These are phyloP conservation scores for Aspergillus costaricaensis DNA, from an alignment of 2,329 filamentous ascomycete species.

Conservation along the genomic window DNA sequence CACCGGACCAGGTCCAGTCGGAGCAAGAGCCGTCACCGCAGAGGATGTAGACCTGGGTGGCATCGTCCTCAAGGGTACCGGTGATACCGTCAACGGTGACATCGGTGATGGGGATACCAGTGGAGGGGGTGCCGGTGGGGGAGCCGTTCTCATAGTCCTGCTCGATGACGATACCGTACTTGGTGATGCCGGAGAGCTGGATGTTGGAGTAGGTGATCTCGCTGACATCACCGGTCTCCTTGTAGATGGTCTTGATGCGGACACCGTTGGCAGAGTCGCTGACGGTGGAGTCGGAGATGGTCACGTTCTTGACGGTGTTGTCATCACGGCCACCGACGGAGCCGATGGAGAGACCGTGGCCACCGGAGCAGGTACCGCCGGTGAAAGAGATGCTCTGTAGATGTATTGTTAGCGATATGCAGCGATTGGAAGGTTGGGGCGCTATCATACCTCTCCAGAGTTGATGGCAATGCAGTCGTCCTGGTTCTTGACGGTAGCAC, in stretches of 20 bases:
- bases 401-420: neutral
- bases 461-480: slow-evolving; percentile 63
- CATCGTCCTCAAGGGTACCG: slow-evolving; percentile 38
- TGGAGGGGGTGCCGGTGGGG: slow-evolving; percentile 42
- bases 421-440: too few relatives aligned
- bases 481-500: slow-evolving; percentile 58
- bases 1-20: slow-evolving; percentile 56
- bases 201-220: slow-evolving; percentile 58
- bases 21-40: slow-evolving; percentile 56
- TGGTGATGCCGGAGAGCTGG: slow-evolving; percentile 45
- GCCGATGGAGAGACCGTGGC: slow-evolving; percentile 60
- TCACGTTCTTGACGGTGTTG: slow-evolving; percentile 58
- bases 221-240: slow-evolving; percentile 54
- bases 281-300: slow-evolving; percentile 53
- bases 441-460: slow-evolving; percentile 48
- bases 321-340: slow-evolving; percentile 58
- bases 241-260: slow-evolving; percentile 60
- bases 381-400: slow-evolving; percentile 32
- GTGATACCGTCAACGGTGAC: slow-evolving; percentile 41
- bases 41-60: slow-evolving; percentile 54
- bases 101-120: slow-evolving; percentile 45
- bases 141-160: slow-evolving; percentile 59
- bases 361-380: slow-evolving; percentile 33
- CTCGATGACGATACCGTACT: slow-evolving; percentile 58
- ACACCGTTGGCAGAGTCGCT: slow-evolving; percentile 58